phyloP scores from a whole-genome alignment of 176 grass and related monocot genomes.

The Alopecurus myosuroides region DNA sequence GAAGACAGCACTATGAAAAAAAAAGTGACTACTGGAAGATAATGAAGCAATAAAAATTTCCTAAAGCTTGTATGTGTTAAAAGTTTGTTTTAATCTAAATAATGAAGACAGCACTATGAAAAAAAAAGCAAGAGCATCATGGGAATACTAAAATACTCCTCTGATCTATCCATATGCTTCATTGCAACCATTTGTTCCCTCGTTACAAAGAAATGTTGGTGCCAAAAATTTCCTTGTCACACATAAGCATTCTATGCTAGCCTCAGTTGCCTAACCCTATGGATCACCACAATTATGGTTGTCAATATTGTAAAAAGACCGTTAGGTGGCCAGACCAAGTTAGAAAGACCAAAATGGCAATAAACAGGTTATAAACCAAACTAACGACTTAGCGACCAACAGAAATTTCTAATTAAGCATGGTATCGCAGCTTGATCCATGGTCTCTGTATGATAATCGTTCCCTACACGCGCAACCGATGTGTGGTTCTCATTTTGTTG shows the following conservation, averaged over 20 bases:
- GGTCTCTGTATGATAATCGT: no score
- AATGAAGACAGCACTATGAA: neutral
- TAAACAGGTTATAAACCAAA: neutral
- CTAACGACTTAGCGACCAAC: neutral
- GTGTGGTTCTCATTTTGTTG: no score
- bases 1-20: neutral
- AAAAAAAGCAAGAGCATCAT: constrained; percentile 9
- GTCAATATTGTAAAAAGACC: neutral
- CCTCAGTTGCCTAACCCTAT: neutral
- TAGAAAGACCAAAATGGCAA: neutral
- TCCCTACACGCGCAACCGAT: no score
- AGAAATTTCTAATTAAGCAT: neutral
- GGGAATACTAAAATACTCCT: neutral
- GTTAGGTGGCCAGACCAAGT: neutral
- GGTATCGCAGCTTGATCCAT: no score
- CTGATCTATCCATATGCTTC: neutral
- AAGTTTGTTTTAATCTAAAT: neutral
- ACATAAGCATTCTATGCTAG: neutral
- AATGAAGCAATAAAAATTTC: neutral
- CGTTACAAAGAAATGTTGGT: neutral
- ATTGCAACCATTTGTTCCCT: neutral
- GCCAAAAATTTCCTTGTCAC: neutral
- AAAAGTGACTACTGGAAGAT: neutral
- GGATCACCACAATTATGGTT: neutral
- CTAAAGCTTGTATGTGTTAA: neutral